A percentile compares a stretch with the other conserved stretches of the same genome.
phyloP scores from a whole-genome alignment of 2,329 filamentous ascomycete genomes.

The Fusarium sp. region DNA sequence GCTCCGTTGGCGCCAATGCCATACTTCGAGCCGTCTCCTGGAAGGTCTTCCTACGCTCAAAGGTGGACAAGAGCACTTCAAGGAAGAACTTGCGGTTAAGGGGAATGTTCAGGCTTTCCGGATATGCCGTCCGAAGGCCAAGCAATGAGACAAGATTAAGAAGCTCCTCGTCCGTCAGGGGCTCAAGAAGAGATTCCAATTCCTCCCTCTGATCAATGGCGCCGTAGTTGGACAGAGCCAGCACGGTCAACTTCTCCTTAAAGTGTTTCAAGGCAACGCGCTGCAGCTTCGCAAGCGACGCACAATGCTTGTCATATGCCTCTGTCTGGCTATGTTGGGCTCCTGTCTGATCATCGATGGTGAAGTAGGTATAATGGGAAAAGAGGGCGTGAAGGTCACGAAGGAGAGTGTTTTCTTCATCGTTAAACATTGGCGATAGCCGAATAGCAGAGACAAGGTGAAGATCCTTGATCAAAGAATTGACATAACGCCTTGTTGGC shows the following conservation, averaged over 20 bases:
- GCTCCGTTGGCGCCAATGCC: constrained; percentile 86
- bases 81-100: constrained; percentile 73
- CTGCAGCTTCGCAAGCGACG: constrained; percentile 82
- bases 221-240: constrained; percentile 92
- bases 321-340: constrained; percentile 78
- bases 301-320: constrained; percentile 84
- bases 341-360: constrained; percentile 91
- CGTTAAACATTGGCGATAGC: constrained; percentile 82
- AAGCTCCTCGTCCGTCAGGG: constrained; percentile 81
- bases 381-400: constrained; percentile 86
- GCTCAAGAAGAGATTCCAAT: constrained; percentile 78
- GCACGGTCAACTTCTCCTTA: constrained; percentile 88
- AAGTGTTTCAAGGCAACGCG: constrained; percentile 83
- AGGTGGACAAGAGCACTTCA: constrained; percentile 79
- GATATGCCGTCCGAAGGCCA: constrained; percentile 86
- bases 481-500: constrained; percentile 93
- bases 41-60: constrained; percentile 84
- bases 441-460: constrained; percentile 83
- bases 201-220: constrained; percentile 86
- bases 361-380: constrained; percentile 87
- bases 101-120: constrained; percentile 73
- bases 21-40: constrained; percentile 81
- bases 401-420: constrained; percentile 80
- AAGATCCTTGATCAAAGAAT: constrained; percentile 86
- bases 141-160: constrained; percentile 75